Evolutionary conservation across 805 yeast species (phyloP).

Genomic region (Sugiyamaella floridensis): DNA sequence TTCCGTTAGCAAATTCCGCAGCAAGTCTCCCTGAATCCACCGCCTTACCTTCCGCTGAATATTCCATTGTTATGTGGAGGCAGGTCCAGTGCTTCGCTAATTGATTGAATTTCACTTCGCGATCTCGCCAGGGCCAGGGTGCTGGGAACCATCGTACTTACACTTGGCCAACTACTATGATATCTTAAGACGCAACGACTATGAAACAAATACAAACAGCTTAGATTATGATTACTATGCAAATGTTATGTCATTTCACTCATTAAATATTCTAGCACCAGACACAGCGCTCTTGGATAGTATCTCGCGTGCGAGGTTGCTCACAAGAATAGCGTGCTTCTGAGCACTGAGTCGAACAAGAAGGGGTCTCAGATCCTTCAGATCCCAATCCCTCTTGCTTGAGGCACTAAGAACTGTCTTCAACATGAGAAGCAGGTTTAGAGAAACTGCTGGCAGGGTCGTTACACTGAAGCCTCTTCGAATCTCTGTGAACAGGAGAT

Average conservation of each 20-base stretch:
- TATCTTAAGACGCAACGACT: too few relatives aligned
- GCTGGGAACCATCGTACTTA: too few relatives aligned
- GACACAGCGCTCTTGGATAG: neutral
- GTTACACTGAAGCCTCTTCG: neutral
- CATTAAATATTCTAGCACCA: too few relatives aligned
- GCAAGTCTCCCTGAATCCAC: neutral
- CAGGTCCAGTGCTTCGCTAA: neutral
- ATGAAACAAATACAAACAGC: too few relatives aligned
- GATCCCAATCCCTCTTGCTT: neutral
- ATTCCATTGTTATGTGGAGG: neutral
- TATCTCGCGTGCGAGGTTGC: neutral
- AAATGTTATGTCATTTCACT: too few relatives aligned
- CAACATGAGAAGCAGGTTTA: neutral
- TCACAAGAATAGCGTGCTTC: neutral
- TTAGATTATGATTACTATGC: too few relatives aligned
- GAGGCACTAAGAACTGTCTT: neutral
- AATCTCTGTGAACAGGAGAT: neutral
- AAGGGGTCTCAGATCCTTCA: neutral
- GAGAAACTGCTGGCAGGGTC: neutral
- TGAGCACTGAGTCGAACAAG: neutral
- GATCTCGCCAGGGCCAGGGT: too few relatives aligned
- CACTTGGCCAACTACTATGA: too few relatives aligned
- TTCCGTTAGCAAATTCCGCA: neutral
- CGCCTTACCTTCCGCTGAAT: neutral
- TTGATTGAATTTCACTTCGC: neutral